Conservation (phyloP, 1,139 yeast species). For the Sugiyamaella sp. region DNA sequence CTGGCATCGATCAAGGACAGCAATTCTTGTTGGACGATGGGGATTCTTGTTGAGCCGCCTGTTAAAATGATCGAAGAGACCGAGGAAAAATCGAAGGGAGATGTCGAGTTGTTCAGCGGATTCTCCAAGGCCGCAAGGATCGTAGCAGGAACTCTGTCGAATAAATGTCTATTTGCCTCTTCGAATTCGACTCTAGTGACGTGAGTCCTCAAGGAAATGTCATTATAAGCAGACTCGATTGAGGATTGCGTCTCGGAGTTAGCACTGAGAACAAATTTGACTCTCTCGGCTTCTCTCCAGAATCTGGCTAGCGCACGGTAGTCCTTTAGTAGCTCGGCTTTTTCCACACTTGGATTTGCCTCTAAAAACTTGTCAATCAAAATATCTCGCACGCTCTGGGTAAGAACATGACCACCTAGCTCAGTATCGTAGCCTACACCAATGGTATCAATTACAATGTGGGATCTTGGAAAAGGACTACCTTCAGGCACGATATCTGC, state of each 20-base stretch:
- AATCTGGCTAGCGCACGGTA: constrained; percentile 67
- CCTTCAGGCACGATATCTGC: constrained; percentile 47
- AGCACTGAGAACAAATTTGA: constrained; percentile 83
- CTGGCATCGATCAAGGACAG: constrained; percentile 49
- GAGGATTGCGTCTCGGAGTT: constrained; percentile 74
- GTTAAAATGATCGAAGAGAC: constrained; percentile 73
- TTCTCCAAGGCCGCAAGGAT: constrained; percentile 54
- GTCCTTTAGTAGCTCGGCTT: constrained; percentile 48
- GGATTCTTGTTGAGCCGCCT: constrained; percentile 94
- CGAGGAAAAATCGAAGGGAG: constrained; percentile 37
- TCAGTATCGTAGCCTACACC: constrained; percentile 68
- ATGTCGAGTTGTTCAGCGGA: constrained; percentile 36
- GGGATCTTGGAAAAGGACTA: constrained; percentile 34
- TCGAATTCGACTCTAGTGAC: constrained; percentile 83
- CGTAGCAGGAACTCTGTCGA: constrained; percentile 56
- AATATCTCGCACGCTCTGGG: constrained; percentile 63
- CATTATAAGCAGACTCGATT: constrained; percentile 64
- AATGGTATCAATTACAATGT: constrained; percentile 59
- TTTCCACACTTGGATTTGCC: constrained; percentile 37
- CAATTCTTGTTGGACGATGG: constrained; percentile 69
- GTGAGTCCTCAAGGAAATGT: constrained; percentile 66
- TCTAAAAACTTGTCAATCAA: constrained; percentile 58
- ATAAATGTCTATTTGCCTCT: constrained; percentile 50
- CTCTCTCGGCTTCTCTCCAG: constrained; percentile 83
- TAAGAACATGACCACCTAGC: constrained; percentile 77